Conservation (phyloP, 75 land plant species). For the Selaginella tamariscina region DNA sequence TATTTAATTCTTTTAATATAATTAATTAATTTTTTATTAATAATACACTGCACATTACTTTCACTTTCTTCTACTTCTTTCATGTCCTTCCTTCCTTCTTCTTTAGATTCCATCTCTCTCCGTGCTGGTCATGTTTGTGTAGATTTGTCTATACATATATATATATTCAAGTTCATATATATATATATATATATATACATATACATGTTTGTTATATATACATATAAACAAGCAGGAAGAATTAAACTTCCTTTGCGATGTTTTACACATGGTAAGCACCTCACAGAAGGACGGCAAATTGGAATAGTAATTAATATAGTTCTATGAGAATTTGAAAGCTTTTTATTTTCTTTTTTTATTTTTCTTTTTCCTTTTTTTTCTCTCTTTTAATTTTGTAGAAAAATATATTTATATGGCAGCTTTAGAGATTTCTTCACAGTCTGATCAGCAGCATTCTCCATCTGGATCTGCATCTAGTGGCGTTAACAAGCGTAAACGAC, state of each 20-base stretch:
- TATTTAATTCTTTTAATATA: background rate
- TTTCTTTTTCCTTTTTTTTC: no score
- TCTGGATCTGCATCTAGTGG: background rate
- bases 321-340: background rate
- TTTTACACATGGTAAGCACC: no score
- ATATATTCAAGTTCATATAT: background rate
- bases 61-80: background rate
- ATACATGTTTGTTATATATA: background rate
- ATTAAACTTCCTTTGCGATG: no score
- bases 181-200: background rate
- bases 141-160: no score
- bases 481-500: slow-evolving; percentile 49
- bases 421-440: background rate
- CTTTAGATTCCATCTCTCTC: background rate
- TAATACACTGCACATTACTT: background rate
- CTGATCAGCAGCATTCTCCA: background rate
- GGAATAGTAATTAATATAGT: background rate
- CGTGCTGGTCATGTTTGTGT: no score
- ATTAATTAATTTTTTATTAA: background rate
- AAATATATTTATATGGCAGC: background rate
- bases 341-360: no score
- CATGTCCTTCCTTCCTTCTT: background rate
- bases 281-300: background rate
- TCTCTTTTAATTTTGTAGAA: no score
- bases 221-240: background rate